phyloP scores from a whole-genome alignment of 208 protist species.

The Acanthamoeba lenticulata region DNA sequence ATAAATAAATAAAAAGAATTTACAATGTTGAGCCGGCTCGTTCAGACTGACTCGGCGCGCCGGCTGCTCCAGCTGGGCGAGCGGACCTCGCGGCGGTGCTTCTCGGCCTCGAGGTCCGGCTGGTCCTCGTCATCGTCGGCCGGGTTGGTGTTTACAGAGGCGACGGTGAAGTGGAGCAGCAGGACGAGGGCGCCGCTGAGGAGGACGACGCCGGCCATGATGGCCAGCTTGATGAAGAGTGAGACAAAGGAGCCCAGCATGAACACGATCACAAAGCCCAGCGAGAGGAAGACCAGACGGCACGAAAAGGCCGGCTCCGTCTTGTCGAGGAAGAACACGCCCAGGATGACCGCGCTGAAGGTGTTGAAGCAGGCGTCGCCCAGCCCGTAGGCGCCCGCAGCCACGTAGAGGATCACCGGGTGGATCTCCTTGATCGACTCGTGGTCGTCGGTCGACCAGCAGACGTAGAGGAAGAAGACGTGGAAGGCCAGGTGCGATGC shows the following conservation, averaged over 20 bases:
- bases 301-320: constrained; percentile 19
- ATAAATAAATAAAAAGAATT: no score
- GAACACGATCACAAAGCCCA: constrained; percentile 4
- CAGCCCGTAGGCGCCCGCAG: background rate
- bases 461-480: background rate
- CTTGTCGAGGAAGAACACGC: background rate
- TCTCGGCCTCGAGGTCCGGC: no score
- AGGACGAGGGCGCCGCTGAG: background rate
- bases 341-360: background rate
- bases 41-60: no score
- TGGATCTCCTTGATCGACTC: background rate
- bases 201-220: background rate
- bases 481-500: background rate
- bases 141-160: background rate
- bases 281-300: background rate
- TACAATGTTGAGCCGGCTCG: no score
- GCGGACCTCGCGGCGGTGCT: no score
- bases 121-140: background rate
- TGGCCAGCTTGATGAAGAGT: background rate
- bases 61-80: no score
- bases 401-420: background rate
- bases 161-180: background rate
- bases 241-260: background rate
- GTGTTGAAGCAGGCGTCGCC: background rate
- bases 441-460: background rate